Evolutionary conservation across 441 rosid species (phyloP).

Genomic region (Monsonia emarginata): DNA sequence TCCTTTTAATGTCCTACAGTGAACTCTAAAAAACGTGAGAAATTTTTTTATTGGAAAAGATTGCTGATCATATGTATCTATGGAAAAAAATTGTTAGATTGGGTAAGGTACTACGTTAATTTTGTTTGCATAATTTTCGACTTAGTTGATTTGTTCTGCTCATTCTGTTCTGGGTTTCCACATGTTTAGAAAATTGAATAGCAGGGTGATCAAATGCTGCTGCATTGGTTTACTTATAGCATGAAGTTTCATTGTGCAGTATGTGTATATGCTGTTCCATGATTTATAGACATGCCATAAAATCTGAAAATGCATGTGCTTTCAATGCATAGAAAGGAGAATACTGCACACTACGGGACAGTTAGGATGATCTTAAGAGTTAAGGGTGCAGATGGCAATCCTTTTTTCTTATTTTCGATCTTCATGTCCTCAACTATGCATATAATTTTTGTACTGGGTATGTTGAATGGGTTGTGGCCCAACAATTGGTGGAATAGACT

Average conservation of each 20-base stretch:
- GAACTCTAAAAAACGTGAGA: neutral
- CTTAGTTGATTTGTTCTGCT: neutral
- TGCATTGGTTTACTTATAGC: neutral
- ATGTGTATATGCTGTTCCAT: neutral
- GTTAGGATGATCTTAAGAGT: neutral
- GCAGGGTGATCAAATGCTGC: neutral
- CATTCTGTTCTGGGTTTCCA: neutral
- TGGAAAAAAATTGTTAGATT: neutral
- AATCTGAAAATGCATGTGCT: neutral
- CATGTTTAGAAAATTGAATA: neutral
- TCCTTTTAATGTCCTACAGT: neutral
- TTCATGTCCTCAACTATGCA: neutral
- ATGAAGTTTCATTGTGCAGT: neutral
- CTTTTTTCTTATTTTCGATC: neutral
- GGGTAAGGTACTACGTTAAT: neutral
- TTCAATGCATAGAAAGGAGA: neutral
- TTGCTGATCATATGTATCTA: too few species aligned
- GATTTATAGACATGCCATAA: neutral
- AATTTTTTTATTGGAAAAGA: neutral
- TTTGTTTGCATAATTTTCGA: neutral
- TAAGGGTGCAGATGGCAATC: neutral
- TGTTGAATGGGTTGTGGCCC: neutral
- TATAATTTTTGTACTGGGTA: neutral
- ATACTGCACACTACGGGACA: neutral
- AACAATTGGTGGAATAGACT: neutral